These are phyloP conservation scores for Rhynchospora tenuis DNA, from an alignment of 176 grass and related monocot species.

Conservation along the genomic window DNA sequence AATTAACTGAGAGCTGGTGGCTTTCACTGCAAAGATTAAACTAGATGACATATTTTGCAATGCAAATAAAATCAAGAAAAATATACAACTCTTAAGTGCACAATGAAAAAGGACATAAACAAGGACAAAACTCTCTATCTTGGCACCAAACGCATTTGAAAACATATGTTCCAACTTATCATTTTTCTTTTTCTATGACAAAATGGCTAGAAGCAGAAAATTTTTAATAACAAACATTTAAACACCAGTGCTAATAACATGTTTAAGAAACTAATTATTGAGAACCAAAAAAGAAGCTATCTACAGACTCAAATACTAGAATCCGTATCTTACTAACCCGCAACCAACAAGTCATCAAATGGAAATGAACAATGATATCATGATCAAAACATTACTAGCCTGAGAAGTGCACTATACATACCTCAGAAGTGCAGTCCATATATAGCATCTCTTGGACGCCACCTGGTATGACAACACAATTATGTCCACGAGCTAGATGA, in stretches of 20 bases:
- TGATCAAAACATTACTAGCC: neutral
- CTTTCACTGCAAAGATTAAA: neutral
- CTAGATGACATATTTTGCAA: neutral
- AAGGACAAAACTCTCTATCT: neutral
- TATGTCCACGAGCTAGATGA: slow-evolving; percentile 57
- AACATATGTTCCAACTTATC: neutral
- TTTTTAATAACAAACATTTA: neutral
- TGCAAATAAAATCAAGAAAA: neutral
- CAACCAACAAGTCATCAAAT: neutral
- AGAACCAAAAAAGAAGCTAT: neutral
- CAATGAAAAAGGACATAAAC: neutral
- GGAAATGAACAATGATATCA: neutral
- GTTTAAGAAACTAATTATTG: neutral
- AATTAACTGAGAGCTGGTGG: neutral
- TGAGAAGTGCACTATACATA: neutral
- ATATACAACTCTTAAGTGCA: neutral
- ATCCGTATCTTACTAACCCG: neutral
- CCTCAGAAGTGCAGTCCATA: slow-evolving; percentile 88
- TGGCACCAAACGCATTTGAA: neutral
- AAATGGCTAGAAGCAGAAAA: no score
- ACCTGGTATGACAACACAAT: slow-evolving; percentile 67
- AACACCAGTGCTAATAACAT: neutral
- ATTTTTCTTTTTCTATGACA: neutral
- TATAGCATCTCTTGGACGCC: slow-evolving; percentile 96
- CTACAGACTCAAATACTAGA: neutral